A percentile compares a stretch with the other conserved stretches of the same genome.
These are phyloP conservation scores for Vicia sativa DNA, from an alignment of 306 rosid species.

Conservation along the genomic window DNA sequence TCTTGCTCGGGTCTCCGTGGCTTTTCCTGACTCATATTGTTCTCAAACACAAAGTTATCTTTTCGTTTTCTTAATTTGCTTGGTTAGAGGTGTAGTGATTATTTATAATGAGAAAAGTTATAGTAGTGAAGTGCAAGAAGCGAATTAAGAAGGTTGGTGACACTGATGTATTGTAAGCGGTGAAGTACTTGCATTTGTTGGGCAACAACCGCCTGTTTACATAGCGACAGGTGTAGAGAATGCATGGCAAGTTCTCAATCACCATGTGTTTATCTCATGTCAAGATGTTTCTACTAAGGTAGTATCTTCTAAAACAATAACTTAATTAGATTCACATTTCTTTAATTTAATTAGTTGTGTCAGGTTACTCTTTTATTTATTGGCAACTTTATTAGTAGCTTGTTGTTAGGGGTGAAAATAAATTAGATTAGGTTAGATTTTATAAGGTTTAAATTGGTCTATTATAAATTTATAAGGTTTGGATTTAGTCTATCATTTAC, in stretches of 20 bases:
- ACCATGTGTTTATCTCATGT: too few relatives aligned
- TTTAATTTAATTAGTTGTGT: too few relatives aligned
- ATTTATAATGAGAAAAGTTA: too few relatives aligned
- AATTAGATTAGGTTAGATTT: too few relatives aligned
- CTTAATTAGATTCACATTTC: too few relatives aligned
- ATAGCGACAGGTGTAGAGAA: background rate
- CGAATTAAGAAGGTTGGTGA: background rate
- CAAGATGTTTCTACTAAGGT: background rate
- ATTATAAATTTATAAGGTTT: too few relatives aligned
- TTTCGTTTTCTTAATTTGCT: background rate
- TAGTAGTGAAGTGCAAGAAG: background rate
- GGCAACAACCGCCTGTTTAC: background rate
- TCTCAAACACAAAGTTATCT: background rate
- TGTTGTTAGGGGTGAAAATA: too few relatives aligned
- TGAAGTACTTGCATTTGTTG: background rate
- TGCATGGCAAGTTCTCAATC: background rate
- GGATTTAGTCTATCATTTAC: too few relatives aligned
- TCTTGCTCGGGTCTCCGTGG: slow-evolving; percentile 27
- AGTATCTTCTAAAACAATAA: too few relatives aligned
- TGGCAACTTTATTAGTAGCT: too few relatives aligned
- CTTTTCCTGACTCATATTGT: slow-evolving; percentile 45
- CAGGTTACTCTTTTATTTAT: too few relatives aligned
- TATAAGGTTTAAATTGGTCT: too few relatives aligned
- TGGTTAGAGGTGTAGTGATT: background rate
- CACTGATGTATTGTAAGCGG: background rate